Evolutionary conservation across 148 eudicot species (phyloP), one percentile per base, ranked within the genome.

Genomic region (Spergularia bocconei): DNA sequence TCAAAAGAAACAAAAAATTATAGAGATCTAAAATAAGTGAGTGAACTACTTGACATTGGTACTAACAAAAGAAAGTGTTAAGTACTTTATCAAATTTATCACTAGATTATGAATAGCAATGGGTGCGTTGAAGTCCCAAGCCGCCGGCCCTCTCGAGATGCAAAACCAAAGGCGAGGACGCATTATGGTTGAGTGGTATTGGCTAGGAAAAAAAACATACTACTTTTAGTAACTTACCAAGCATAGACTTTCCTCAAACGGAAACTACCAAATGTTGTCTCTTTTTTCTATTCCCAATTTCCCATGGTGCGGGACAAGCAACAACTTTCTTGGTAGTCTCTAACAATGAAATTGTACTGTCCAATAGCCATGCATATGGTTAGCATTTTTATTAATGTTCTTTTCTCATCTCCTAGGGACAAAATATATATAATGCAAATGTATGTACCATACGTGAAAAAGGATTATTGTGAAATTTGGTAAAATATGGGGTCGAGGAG

Each of bases 111-210:
- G 16, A 21, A 44, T 19, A 3, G 7, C 7, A 11, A 52, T 21
- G 58, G 11, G 20, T 25, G 75, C 65, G 52, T 74, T 17, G 78
- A 44, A 75, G 56, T 21, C 53, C 7, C 58, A 64, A 58, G 8
- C 23, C 65, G 38, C 69, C 57, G 16, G 36, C 70, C 55, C 47
- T 65, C 58, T 79, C 62, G 57, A 79, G 58, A 82, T 76, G 41
- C 61, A 72, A 67, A 56, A 17, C 59, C 48, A 44, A 58, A 67
- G 19, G 44, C 67, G 48, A 25, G n/a, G 55, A 59, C 17, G 48
- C 5, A 33, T 7, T 47, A 47, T 21, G 10, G 33, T 61, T 23
- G 15, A 48, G 16, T 29, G 56, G 39, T 62, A 60, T 73, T 73
- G 57, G 61, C 47, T 17, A 19, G 51, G 2, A 29, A 3, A 29